A percentile compares a stretch with the other conserved stretches of the same genome.
Evolutionary conservation across 169 alveolate genomes (phyloP).

Genomic region (Eimeria tenella): DNA sequence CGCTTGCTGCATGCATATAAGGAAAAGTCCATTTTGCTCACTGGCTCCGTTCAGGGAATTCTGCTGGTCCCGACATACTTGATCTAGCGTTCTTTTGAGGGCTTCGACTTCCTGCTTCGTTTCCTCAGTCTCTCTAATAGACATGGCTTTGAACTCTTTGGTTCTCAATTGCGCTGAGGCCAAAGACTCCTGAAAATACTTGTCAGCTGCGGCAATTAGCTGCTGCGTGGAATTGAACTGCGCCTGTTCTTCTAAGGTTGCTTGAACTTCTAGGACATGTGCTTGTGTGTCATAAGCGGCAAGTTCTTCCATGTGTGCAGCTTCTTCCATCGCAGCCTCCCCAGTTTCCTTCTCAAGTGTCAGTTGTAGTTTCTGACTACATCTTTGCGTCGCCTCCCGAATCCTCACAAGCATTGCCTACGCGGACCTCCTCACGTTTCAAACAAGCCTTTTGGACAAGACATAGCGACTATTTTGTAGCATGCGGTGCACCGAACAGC

Average conservation of each 20-base stretch:
- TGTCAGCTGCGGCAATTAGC: slow-evolving; percentile 52
- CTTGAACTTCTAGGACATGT: slow-evolving; percentile 63
- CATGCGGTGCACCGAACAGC: neutral
- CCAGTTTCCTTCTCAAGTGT: slow-evolving; percentile 22
- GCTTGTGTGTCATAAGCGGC: slow-evolving; percentile 29
- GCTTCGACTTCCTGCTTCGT: slow-evolving; percentile 33
- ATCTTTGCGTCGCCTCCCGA: slow-evolving; percentile 29
- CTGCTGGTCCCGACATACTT: slow-evolving; percentile 30
- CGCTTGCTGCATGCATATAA: too few species aligned
- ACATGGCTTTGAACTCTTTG: slow-evolving; percentile 2
- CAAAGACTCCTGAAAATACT: slow-evolving; percentile 25
- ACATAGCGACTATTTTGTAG: neutral
- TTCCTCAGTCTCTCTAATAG: slow-evolving; percentile 29
- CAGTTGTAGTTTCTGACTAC: slow-evolving; percentile 18
- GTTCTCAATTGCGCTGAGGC: slow-evolving; percentile 28
- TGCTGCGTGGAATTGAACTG: slow-evolving; percentile 19
- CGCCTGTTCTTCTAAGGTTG: slow-evolving; percentile 13
- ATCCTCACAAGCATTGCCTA: slow-evolving; percentile 63
- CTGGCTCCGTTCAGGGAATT: too few species aligned
- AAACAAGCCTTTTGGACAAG: neutral
- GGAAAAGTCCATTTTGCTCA: too few species aligned
- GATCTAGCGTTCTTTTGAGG: slow-evolving; percentile 31
- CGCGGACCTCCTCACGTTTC: slow-evolving; percentile 9
- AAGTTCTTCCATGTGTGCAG: slow-evolving; percentile 48
- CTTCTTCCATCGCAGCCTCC: slow-evolving; percentile 27